A percentile compares a stretch with the other conserved stretches of the same genome.
These are phyloP conservation scores for Musa troglodytarum DNA, from an alignment of 176 grass and related monocot genomes.

Conservation along the genomic window DNA sequence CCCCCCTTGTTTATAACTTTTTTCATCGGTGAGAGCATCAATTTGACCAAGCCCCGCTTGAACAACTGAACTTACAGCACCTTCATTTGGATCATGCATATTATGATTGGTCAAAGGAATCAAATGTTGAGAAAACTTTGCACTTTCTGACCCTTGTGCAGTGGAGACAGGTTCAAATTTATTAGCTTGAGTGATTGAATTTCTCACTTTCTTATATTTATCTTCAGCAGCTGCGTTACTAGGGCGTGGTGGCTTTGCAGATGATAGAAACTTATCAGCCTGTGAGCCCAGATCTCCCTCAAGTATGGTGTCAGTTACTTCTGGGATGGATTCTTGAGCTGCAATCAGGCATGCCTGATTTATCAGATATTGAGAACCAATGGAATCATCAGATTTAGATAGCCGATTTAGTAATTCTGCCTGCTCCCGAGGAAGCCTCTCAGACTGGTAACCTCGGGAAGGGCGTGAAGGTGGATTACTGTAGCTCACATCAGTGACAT, in stretches of 20 bases:
- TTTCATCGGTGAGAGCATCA: neutral
- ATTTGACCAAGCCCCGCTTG: constrained; percentile 12
- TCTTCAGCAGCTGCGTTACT: constrained; percentile 38
- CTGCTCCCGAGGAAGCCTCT: constrained; percentile 69
- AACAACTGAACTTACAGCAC: neutral
- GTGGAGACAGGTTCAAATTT: constrained; percentile 19
- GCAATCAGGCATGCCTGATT: constrained; percentile 39
- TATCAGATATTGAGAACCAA: constrained; percentile 72
- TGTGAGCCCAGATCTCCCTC: constrained; percentile 18
- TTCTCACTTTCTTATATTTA: constrained; percentile 34
- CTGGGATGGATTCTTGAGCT: constrained; percentile 51
- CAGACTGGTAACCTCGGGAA: constrained; percentile 69
- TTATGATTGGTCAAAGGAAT: neutral
- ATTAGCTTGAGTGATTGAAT: constrained; percentile 21
- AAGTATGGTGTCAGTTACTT: constrained; percentile 33
- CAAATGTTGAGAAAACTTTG: constrained; percentile 13
- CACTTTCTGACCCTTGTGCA: constrained; percentile 25
- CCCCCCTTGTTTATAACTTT: constrained; percentile 1
- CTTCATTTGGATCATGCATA: neutral
- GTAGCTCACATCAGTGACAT: constrained; percentile 39
- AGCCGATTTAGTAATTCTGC: constrained; percentile 44
- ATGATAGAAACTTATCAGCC: constrained; percentile 39
- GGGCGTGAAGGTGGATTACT: constrained; percentile 37
- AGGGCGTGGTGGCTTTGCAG: constrained; percentile 17
- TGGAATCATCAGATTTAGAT: constrained; percentile 82